Conservation (phyloP, 2,329 filamentous ascomycete species). For the Paraphoma chrysanthemicola region DNA sequence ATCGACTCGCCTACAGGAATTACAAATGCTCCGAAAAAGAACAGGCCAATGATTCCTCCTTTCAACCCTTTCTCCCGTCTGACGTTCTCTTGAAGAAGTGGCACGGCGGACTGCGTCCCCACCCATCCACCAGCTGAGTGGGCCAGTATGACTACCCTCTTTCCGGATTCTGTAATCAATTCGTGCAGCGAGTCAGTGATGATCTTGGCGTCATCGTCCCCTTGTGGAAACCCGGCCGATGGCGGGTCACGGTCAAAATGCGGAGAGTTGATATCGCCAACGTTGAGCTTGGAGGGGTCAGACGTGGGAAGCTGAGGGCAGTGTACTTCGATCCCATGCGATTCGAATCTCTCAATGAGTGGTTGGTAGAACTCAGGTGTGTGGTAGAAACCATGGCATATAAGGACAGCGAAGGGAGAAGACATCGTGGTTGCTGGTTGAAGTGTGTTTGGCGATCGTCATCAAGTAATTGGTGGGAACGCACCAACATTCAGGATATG, state of each 20-base stretch:
- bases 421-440: neutral
- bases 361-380: conserved; percentile 38
- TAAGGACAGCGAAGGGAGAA: conserved; percentile 30
- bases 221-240: conserved; percentile 34
- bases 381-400: conserved; percentile 44
- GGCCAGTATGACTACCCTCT: conserved; percentile 37
- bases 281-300: conserved; percentile 28
- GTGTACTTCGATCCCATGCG: conserved; percentile 36
- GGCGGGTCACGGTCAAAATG: neutral
- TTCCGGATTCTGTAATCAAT: conserved; percentile 24
- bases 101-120: conserved; percentile 39
- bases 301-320: conserved; percentile 45
- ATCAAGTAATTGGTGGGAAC: too few species aligned
- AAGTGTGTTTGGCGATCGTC: too few species aligned
- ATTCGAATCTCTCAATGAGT: conserved; percentile 27
- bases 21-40: conserved; percentile 17
- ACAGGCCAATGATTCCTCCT: conserved; percentile 15
- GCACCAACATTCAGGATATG: too few species aligned
- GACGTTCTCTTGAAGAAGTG: conserved; percentile 30
- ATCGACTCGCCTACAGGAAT: conserved; percentile 16
- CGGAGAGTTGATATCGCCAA: conserved; percentile 23
- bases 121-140: neutral
- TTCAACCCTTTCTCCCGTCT: conserved; percentile 3
- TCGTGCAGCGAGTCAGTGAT: conserved; percentile 2
- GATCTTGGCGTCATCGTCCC: conserved; percentile 10